Base-by-base conservation (phyloP, 768 basidiomycete genomes). In the Tulasnella sp. region DNA sequence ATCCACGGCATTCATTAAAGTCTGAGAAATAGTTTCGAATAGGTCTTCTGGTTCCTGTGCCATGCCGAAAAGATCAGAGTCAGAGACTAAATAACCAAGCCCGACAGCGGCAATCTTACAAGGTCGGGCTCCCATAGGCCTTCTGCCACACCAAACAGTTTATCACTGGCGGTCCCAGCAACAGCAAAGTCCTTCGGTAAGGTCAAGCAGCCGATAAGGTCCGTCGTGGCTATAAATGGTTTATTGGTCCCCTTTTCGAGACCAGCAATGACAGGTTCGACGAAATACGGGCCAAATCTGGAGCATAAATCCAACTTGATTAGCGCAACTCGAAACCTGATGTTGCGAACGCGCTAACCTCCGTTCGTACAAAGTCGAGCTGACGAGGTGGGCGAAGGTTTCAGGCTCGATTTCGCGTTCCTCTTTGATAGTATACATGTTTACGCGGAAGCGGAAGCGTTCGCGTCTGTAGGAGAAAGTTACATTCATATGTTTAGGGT, bases 371-470 rank as follows among this genome's bases (percentile, higher is more conserved):
- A 99, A 90, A 31, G 97, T 97, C 77, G 95, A 96, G 64, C 95
- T 96, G 81, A 98, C 93, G 82, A 99, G 92, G 84, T 96, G 96
- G 40, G 96, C 94, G 86, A 99, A 98, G 9, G 96, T 96, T 88
- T 96, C 93, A 69, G 98, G 98, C 83, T 95, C 93, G 84, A 99
- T 98, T 84, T 97, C 93, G 82, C 97, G 92, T 85, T 98, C 97
- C 87, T 99, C 97, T 87, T 99, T 99, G 90, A 99, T 98, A 44
- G 95, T 94, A 87, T 98, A 99, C 95, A 99, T 97, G 88, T 99
- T 99, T 80, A 97, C 93, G 83, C 96, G 90, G 87, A 93, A 97
- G 77, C 98, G 92, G 85, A 99, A 93, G 58, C 92, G 91, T 86
- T 99, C 97, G 83, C 92, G 93, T 80, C 97, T 98, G 84, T 0